Conservation (phyloP, 192 early-diverging fungal species). For the Coemansia nantahalensis region DNA sequence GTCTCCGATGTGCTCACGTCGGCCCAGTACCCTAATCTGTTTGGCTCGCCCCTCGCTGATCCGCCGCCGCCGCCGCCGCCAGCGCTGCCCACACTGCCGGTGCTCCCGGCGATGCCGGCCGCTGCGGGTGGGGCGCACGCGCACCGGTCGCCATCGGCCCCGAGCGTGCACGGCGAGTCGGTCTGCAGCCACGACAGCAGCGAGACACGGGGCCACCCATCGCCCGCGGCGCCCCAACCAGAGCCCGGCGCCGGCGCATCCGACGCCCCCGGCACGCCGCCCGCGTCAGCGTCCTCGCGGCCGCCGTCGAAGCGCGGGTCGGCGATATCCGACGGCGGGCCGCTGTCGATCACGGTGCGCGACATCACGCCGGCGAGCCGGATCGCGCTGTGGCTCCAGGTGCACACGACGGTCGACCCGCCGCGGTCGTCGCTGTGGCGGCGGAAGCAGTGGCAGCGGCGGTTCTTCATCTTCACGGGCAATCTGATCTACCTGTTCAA, state of each 20-base stretch:
- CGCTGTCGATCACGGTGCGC: conserved; percentile 28
- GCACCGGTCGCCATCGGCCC: conserved; percentile 11
- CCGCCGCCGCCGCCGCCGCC: too few species aligned
- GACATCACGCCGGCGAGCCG: conserved; percentile 51
- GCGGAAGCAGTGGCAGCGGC: conserved; percentile 51
- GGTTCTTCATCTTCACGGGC: conserved; percentile 48
- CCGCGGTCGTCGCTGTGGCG: conserved; percentile 35
- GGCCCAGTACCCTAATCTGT: conserved; percentile 41
- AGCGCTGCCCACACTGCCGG: too few species aligned
- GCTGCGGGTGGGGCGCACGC: background rate
- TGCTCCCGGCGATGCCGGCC: too few species aligned
- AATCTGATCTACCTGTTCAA: conserved; percentile 50
- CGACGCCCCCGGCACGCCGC: conserved; percentile 5
- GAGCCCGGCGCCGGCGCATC: conserved; percentile 1
- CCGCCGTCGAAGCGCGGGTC: conserved; percentile 15
- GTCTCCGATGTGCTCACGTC: conserved; percentile 38
- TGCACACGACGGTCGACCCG: conserved; percentile 27
- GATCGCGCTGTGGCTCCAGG: conserved; percentile 42
- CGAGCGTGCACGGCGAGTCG: conserved; percentile 35
- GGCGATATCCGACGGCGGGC: background rate
- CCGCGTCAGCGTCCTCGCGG: conserved; percentile 18
- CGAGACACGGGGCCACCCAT: conserved; percentile 1
- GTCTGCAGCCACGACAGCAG: conserved; percentile 29
- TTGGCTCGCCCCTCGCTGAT: conserved; percentile 23
- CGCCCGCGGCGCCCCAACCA: background rate